A percentile compares a stretch with the other conserved stretches of the same genome.
Evolutionary conservation across 495 filamentous ascomycete genomes (phyloP).

Genomic region (Xylaria flabelliformis): DNA sequence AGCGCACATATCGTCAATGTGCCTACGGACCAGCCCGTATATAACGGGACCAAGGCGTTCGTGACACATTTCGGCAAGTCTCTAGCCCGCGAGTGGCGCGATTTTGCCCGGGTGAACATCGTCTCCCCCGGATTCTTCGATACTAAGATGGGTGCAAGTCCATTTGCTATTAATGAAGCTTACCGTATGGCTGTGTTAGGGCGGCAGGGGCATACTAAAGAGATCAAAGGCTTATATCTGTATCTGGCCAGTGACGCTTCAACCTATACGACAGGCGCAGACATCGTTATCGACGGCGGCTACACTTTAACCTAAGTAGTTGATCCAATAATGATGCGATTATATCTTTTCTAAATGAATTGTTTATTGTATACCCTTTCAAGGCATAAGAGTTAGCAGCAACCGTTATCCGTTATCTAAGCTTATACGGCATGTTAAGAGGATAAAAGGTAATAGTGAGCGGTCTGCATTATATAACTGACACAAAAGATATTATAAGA

Average conservation of each 20-base stretch:
- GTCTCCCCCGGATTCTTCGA: background rate
- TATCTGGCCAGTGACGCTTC: background rate
- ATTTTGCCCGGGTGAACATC: background rate
- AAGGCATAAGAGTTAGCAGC: background rate
- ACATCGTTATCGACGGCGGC: background rate
- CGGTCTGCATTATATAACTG: background rate
- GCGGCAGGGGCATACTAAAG: background rate
- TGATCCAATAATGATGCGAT: background rate
- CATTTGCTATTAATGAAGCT: background rate
- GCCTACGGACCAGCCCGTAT: slow-evolving; percentile 65
- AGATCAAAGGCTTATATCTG: background rate
- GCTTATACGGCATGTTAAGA: background rate
- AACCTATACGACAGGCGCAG: background rate
- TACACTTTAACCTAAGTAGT: background rate
- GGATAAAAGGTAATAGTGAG: background rate
- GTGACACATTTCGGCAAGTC: background rate
- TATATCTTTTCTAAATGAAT: background rate
- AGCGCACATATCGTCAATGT: slow-evolving; percentile 66
- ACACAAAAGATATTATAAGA: too few species aligned
- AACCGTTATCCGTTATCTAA: background rate
- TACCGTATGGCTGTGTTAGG: background rate
- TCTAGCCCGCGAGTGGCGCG: background rate
- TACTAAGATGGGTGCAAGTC: background rate
- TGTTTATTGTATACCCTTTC: background rate
- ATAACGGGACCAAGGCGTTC: slow-evolving; percentile 32